Base-by-base conservation (phyloP, 2,329 filamentous ascomycete genomes). In the Fusarium virguliforme region DNA sequence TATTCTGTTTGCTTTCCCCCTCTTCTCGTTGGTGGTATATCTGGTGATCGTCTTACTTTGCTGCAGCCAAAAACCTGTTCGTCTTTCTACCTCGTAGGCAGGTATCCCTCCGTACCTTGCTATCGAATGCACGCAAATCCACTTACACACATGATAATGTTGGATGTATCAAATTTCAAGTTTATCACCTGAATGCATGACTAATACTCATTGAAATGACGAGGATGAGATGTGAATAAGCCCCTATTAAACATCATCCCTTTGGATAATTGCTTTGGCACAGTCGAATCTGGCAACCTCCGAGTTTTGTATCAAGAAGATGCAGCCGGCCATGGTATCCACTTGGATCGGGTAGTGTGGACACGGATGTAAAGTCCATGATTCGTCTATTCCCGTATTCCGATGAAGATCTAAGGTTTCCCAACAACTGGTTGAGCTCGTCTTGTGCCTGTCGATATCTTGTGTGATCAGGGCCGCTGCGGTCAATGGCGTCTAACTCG, bases 321-420 rank as follows among this genome's bases (percentile, higher is more conserved):
- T 40, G 12, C 22, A 56, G 15, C 28, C 34, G 28, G 34, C 34
- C 38, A 57, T 24, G 22, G 37, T 43, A 57, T 43, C 54, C 54
- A 57, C 38, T 43, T 43, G 26, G 38, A 30, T 43, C 37, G 38
- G 24, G 26, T 8, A 43, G 26, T 22, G 54, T 43, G 37, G 38
- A 41, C 26, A 57, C 54, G 54, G 54, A 43, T 15, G 54, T 57
- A 57, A 43, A n/a, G 37, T 28, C 28, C 37, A 57, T 28, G 37
- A 37, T 57, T 43, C 54, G 37, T 57, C 54, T 57, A 57, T 57
- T 43, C n/a, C 54, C 54, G 35, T 41, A 18, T 15, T 32, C 32
- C 26, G 34, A 57, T 57, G 54, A 57, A 22, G 35, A 32, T 41
- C 37, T 30, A 57, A 40, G 37, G 41, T 57, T 54, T 37, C 32